phyloP scores from a whole-genome alignment of 176 grass and related monocot species.

The Musa acuminata region DNA sequence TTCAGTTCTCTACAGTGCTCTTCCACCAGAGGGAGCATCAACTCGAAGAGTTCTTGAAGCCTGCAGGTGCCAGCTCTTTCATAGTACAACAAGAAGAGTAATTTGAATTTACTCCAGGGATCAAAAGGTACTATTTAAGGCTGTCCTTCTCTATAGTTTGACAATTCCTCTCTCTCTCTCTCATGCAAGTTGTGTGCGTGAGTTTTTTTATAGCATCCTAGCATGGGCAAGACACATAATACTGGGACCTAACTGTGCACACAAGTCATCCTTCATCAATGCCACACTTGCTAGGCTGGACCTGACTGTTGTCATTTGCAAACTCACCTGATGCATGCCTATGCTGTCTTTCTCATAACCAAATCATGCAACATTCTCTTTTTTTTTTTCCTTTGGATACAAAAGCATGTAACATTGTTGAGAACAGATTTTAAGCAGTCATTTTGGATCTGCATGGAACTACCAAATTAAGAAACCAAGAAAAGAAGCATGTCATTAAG shows the following conservation, averaged over 20 bases:
- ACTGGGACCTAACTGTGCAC: background rate
- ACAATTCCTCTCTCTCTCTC: background rate
- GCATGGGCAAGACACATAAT: background rate
- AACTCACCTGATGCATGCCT: background rate
- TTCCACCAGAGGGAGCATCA: background rate
- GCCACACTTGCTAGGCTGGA: conserved; percentile 2
- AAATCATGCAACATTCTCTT: too few species aligned
- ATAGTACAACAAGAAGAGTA: background rate
- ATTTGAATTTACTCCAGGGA: too few species aligned
- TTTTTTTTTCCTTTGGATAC: too few species aligned
- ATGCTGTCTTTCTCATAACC: background rate
- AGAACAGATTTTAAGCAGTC: too few species aligned
- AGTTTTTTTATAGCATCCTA: background rate
- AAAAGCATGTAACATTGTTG: too few species aligned
- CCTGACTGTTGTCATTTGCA: background rate
- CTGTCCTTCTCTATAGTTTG: too few species aligned
- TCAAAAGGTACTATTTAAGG: too few species aligned
- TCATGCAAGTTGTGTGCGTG: background rate
- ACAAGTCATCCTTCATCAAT: background rate
- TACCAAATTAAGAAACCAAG: too few species aligned
- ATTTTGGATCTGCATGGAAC: too few species aligned
- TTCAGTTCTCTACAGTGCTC: too few species aligned
- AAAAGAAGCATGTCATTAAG: too few species aligned
- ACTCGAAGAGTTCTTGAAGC: background rate
- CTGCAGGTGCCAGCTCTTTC: background rate